Evolutionary conservation across 139 green algal species (phyloP).

Genomic region (Micractinium conductrix): DNA sequence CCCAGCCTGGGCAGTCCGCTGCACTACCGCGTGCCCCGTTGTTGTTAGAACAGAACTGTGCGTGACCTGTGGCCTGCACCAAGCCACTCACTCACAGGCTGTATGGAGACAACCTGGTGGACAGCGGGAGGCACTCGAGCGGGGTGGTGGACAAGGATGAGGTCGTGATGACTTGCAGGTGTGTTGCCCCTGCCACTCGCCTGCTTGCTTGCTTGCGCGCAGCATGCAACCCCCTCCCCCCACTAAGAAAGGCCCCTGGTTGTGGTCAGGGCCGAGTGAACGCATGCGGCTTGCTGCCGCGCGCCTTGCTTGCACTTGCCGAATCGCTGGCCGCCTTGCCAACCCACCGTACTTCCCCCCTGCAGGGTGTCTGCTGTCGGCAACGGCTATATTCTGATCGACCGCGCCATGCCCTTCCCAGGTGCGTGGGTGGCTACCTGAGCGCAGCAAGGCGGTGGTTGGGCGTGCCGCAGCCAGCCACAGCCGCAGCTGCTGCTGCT

Average conservation of each 20-base stretch:
- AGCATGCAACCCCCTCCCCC: too few relatives aligned
- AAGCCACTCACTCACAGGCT: too few relatives aligned
- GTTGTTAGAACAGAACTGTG: too few relatives aligned
- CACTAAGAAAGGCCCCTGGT: too few relatives aligned
- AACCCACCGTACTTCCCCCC: background rate
- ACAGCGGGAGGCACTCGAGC: background rate
- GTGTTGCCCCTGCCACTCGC: background rate
- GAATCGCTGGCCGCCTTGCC: too few relatives aligned
- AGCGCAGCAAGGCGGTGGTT: too few relatives aligned
- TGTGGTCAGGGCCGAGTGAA: too few relatives aligned
- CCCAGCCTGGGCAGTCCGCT: too few relatives aligned
- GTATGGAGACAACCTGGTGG: background rate
- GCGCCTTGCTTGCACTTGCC: background rate
- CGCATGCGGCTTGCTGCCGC: too few relatives aligned
- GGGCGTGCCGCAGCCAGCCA: background rate
- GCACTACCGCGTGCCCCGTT: too few relatives aligned
- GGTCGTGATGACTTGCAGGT: background rate
- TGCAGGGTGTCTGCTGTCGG: constrained; percentile 13
- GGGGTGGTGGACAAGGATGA: constrained; percentile 24
- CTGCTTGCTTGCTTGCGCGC: background rate
- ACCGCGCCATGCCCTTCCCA: constrained; percentile 22
- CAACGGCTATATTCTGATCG: background rate
- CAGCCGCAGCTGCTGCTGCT: background rate
- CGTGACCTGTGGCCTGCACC: too few relatives aligned
- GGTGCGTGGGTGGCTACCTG: too few relatives aligned